Evolutionary conservation across 148 eudicot genomes (phyloP), one percentile per base, ranked within the genome.

Genomic region (Spergularia marina): DNA sequence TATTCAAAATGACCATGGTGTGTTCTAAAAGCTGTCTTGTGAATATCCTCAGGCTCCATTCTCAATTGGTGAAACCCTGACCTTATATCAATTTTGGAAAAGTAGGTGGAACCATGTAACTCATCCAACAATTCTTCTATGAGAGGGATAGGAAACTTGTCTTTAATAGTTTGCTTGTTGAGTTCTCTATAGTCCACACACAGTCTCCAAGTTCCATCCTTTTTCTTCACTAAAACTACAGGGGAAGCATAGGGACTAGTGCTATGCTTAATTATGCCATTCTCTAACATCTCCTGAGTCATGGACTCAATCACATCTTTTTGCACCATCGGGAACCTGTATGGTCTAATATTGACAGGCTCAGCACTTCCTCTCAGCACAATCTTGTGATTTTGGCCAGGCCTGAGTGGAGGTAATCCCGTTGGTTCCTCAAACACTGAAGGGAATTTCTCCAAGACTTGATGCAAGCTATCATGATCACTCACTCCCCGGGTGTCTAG

Each of bases 71-170:
- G 56, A 13, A 44, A 68, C 0, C 56, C 55, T 10, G 57, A 68
- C 7, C 23, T 68, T 0, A 68, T 12, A 10, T 51, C 40, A 0
- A 68, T 54, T 14, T 68, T 49, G 0, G 57, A 7, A 4, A 41
- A 68, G 2, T n/a, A 12, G 1, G 21, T 3, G 57, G 71, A 23
- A 7, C 71, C 71, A 18, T 68, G 39, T 14, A 49, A 68, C 71
- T 68, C 71, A 20, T 68, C 71, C 13, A 68, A 14, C 56, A 49
- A 66, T 15, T 68, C 71, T 44, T 68, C 71, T 5, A 68, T 68
- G 12, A 49, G 6, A 2, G 57, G 71, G 3, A 68, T 49, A 0
- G 71, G 17, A 0, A n/a, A 49, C 17, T 47, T 49, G 18, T 68
- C 36, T 15, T 52, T 23, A 0, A 68, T 15, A 3, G 59, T 55